These are phyloP conservation scores for Caryocar brasiliense DNA, from an alignment of 441 rosid species.

Conservation along the genomic window DNA sequence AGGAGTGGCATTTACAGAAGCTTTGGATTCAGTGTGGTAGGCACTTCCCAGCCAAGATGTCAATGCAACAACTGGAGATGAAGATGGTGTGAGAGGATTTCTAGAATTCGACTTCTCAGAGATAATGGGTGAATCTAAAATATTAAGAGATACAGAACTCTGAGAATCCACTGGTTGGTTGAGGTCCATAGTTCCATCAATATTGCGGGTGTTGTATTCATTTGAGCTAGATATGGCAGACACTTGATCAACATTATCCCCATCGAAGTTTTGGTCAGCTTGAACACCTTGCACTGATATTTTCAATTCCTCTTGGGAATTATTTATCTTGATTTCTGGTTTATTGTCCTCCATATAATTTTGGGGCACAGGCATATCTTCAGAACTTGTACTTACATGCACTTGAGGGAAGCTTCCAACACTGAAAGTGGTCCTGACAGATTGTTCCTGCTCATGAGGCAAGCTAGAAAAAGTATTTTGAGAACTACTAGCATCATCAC, in stretches of 20 bases:
- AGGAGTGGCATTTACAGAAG: conserved; percentile 39
- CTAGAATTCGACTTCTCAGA: conserved; percentile 78
- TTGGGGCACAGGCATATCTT: conserved; percentile 46
- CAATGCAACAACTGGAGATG: conserved; percentile 71
- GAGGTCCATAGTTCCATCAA: conserved; percentile 28
- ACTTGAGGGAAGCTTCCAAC: conserved; percentile 89
- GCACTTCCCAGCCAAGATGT: conserved; percentile 83
- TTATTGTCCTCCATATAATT: conserved; percentile 42
- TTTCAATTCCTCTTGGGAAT: conserved; percentile 39
- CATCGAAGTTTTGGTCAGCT: conserved; percentile 39
- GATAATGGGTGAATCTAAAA: conserved; percentile 65
- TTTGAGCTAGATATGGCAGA: conserved; percentile 49
- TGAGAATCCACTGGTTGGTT: conserved; percentile 53
- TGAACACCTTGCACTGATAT: conserved; percentile 39
- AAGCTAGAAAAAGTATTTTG: conserved; percentile 79
- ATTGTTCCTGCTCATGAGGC: conserved; percentile 85
- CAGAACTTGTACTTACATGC: conserved; percentile 84
- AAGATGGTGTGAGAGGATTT: conserved; percentile 42
- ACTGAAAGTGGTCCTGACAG: conserved; percentile 75
- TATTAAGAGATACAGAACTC: conserved; percentile 57
- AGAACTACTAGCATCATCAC: conserved; percentile 67
- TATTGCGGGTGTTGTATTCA: conserved; percentile 37
- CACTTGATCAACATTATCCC: conserved; percentile 39
- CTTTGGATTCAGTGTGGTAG: conserved; percentile 46
- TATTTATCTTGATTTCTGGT: conserved; percentile 29